Base-by-base conservation (phyloP, 352 stramenopile genomes). In the Blastocystis sp. region DNA sequence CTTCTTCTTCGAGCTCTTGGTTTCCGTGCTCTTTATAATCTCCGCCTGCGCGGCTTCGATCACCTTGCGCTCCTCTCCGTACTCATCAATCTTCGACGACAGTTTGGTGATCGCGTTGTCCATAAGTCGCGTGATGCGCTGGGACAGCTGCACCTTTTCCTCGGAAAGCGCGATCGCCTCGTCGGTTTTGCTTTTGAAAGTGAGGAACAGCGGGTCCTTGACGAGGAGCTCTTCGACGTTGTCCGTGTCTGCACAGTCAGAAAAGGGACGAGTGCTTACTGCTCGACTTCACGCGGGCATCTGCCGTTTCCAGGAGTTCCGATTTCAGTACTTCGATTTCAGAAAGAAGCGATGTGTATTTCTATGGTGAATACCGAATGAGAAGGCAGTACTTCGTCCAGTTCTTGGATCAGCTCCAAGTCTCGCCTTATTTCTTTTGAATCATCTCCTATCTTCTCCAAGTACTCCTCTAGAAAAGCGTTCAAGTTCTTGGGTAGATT, bases 401-500 rank as follows among this genome's bases (percentile, higher is more conserved):
- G 60, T 35, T 88, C 33, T n/a, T 62, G 59, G 41, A 88, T 88
- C 19, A 88, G 35, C 78, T 74, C 78, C 33, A 88, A 33, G 50
- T 88, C 78, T 21, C 65, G 33, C 31, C 45, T 45, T 21, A 88
- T 88, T 26, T 74, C 62, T 29, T 88, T 88, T 26, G 78, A 61
- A 45, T 88, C 62, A 60, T 78, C 65, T 88, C 78, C 78, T 24
- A 88, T 78, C 65, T 77, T 88, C n/a, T 88, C 78, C 39, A 88
- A 33, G 50, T 88, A 88, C 41, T 78, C 78, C 69, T 88, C 78
- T 41, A 88, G 37, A 60, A 88, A 88, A 35, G 65, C 33, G 62
- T 76, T 88, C 26, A 88, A 45, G 29, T 88, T 88, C 26, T 78
- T 69, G 13, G 62, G 60, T 13, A 78, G 21, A 41, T 78, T 45